Base-by-base conservation (phyloP, 768 basidiomycete species). In the Termitomyces sp. region DNA sequence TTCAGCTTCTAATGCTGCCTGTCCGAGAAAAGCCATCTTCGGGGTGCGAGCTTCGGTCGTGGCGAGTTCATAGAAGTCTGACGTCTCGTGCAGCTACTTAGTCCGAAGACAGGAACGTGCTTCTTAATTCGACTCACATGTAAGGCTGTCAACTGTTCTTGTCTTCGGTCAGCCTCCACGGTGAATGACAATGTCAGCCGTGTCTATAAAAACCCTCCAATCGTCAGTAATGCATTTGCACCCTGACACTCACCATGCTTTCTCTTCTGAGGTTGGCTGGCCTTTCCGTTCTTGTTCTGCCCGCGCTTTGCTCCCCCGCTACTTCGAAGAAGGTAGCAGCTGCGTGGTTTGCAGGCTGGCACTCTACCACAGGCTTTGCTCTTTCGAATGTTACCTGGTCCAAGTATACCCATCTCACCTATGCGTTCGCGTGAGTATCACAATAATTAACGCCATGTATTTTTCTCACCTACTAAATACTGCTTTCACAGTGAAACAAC, bases 331-430 rank as follows among this genome's bases (percentile, higher is more conserved):
- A 68, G 53, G 76, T 88, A 16, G 77, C 86, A 2, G 73, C 80
- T 18, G 78, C 83, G 9, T 91, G 87, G 87, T 90, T 83, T 66
- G 84, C 89, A 33, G 84, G 86, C 49, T 92, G 85, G 85, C 85
- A 88, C 68, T 71, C 81, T 28, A 72, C 70, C 7, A 65, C 72
- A 36, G 75, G 73, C 0, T 87, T 85, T 65, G 75, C 82, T 0
- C 75, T 87, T 32, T 73, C 78, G 28, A 75, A 81, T 45, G 78
- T 92, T 65, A 78, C 77, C 60, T 92, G 90, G 90, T 68, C 70
- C 4, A 82, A 81, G 73, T 92, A 91, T 73, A 90, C 83, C 2
- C 79, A 84, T 57, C 71, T 90, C 63, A 83, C 84, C 12, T 92
- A 88, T 71, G 81, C 90, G 3, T 90, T 91, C 64, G 89, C 86